A percentile compares a stretch with the other conserved stretches of the same genome.
phyloP scores from a whole-genome alignment of 306 rosid species.

The Cicer pinnatifidum region DNA sequence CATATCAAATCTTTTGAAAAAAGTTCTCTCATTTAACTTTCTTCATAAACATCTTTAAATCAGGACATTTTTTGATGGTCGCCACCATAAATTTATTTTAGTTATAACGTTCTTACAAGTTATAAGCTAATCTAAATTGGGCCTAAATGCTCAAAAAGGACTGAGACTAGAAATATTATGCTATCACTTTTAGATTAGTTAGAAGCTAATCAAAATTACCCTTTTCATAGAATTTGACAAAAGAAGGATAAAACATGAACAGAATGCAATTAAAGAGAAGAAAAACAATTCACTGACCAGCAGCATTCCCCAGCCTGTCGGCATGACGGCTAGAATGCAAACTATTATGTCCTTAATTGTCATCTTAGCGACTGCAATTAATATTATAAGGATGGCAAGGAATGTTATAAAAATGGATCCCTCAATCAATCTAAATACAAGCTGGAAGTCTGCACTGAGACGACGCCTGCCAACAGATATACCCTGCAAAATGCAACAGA shows the following conservation, averaged over 20 bases:
- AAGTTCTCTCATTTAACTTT: not conserved
- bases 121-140: not conserved
- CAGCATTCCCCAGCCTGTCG: constrained; percentile 96
- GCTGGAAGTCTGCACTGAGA: constrained; percentile 87
- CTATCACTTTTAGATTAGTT: not conserved
- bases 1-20: not conserved
- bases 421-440: constrained; percentile 72
- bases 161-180: constrained; percentile 21
- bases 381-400: constrained; percentile 59
- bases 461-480: constrained; percentile 81
- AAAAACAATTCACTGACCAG: constrained; percentile 57
- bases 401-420: constrained; percentile 67
- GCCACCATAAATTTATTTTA: not conserved
- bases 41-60: no score
- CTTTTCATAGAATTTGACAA: not conserved
- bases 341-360: constrained; percentile 69
- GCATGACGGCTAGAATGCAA: constrained; percentile 87
- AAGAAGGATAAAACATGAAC: not conserved
- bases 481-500: constrained; percentile 54
- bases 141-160: constrained; percentile 11
- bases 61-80: not conserved
- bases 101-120: not conserved
- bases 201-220: no score
- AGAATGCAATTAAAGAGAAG: constrained; percentile 8
- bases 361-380: constrained; percentile 69